phyloP scores from a whole-genome alignment of 306 rosid genomes.

The Casuarina equisetifolia region DNA sequence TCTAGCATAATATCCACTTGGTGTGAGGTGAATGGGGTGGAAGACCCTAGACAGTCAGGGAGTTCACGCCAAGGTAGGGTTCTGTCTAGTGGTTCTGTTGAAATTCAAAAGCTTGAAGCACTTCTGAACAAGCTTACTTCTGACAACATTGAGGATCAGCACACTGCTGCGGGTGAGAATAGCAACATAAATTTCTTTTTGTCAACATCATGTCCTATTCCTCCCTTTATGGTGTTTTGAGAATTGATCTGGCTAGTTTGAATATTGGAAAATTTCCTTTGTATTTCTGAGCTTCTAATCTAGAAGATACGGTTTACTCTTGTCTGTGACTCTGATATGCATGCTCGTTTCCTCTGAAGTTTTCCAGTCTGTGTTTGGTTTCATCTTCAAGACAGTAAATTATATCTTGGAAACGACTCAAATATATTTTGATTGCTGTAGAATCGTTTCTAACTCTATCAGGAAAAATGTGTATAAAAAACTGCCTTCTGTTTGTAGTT shows the following conservation, averaged over 20 bases:
- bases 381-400: not conserved
- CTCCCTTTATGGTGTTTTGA: not conserved
- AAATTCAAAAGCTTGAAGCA: conserved; percentile 49
- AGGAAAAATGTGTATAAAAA: not conserved
- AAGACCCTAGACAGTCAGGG: conserved; percentile 62
- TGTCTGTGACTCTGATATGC: not conserved
- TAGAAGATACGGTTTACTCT: not conserved
- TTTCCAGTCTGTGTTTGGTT: not conserved
- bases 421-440: not conserved
- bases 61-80: conserved; percentile 46
- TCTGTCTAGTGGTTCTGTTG: conserved; percentile 51
- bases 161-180: conserved; percentile 66
- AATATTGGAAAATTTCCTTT: not conserved
- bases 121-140: conserved; percentile 62
- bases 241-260: not conserved
- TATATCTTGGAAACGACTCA: not conserved
- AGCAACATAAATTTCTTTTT: not conserved
- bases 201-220: not conserved
- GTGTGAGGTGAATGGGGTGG: conserved; percentile 80
- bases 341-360: not conserved
- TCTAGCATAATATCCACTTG: conserved; percentile 76
- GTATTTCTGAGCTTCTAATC: not conserved
- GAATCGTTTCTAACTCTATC: not conserved
- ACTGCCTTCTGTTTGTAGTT: not conserved
- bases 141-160: conserved; percentile 50